phyloP scores from a whole-genome alignment of 208 protist genomes.

The Spongospora subterranea region DNA sequence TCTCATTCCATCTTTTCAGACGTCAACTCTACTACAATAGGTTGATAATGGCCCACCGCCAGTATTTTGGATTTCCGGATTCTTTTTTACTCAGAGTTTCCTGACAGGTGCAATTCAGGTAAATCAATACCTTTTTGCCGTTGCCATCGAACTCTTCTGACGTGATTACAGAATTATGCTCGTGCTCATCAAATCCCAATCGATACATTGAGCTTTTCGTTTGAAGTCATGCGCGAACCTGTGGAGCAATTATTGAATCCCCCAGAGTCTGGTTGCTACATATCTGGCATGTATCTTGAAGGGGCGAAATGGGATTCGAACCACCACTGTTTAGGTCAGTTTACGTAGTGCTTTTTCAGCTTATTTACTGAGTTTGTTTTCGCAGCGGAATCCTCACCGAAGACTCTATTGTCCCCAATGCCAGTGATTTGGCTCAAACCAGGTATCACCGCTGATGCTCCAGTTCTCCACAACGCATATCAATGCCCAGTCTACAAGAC shows the following conservation, averaged over 20 bases:
- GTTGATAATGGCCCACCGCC: slow-evolving; percentile 68
- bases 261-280: slow-evolving; percentile 69
- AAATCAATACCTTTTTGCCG: neutral
- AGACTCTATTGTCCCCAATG: slow-evolving; percentile 70
- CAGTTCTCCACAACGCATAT: slow-evolving; percentile 75
- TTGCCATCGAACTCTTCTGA: neutral
- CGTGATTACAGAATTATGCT: slow-evolving; percentile 67
- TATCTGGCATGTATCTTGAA: slow-evolving; percentile 74
- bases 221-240: slow-evolving; percentile 60
- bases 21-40: slow-evolving; percentile 74
- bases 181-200: slow-evolving; percentile 70
- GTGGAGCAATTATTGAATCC: slow-evolving; percentile 17
- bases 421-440: slow-evolving; percentile 74
- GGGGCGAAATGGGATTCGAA: slow-evolving; percentile 64
- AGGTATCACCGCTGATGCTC: slow-evolving; percentile 9
- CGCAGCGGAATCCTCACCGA: slow-evolving; percentile 62
- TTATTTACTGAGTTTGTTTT: neutral
- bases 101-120: slow-evolving; percentile 74
- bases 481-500: slow-evolving; percentile 96
- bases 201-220: slow-evolving; percentile 70
- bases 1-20: slow-evolving; percentile 62
- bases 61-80: slow-evolving; percentile 80
- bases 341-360: neutral
- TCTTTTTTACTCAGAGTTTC: slow-evolving; percentile 96
- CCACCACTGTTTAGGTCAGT: slow-evolving; percentile 16